Base-by-base conservation (phyloP, 331 rosid species). In the Acacia pycnantha region DNA sequence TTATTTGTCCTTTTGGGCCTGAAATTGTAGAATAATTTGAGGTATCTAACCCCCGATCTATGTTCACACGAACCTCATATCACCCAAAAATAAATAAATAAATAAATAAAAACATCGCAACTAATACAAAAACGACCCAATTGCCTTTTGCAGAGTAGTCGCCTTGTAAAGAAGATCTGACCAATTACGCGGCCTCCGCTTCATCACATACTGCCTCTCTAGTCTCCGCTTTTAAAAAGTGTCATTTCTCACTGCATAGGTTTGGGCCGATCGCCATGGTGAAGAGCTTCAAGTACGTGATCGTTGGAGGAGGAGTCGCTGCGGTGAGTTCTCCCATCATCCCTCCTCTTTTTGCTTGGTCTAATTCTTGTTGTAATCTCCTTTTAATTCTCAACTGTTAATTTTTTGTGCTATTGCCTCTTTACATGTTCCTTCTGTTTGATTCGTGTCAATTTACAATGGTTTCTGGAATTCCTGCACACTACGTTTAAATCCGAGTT, bases 231-330 rank as follows among this genome's bases (percentile, higher is more conserved):
- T 54, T 0, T 50, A 8, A 8, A 1, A 6, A 43, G 46, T 67
- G 11, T 10, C 15, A 11, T 46, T 43, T 72, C 76, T 47, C 40
- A 6, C 24, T 15, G 7, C 67, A 9, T 10, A 46, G 50, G 31
- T 31, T 10, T 50, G 77, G 78, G n/a, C 46, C 81, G 53, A 73
- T 82, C 70, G 59, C 90, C 62, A 93, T 96, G 99, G 95, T 90
- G 31, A 88, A 90, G 85, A 78, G 79, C 82, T 96, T 92, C 95
- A 96, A 96, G 88, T 91, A 92, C 82, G 89, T 91, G 64, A 90
- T 96, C 82, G 76, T 91, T 74, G 99, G 98, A 1, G 99, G 99
- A 81, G 99, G 99, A 75, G 99, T 96, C 50, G 48, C 99, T 3
- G 98, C 97, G 21, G 99, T 96, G 85, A 92, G 98, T 86, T 78